These are phyloP conservation scores for Tolypocladium capitatum DNA, from an alignment of 2,329 filamentous ascomycete genomes.

Conservation along the genomic window DNA sequence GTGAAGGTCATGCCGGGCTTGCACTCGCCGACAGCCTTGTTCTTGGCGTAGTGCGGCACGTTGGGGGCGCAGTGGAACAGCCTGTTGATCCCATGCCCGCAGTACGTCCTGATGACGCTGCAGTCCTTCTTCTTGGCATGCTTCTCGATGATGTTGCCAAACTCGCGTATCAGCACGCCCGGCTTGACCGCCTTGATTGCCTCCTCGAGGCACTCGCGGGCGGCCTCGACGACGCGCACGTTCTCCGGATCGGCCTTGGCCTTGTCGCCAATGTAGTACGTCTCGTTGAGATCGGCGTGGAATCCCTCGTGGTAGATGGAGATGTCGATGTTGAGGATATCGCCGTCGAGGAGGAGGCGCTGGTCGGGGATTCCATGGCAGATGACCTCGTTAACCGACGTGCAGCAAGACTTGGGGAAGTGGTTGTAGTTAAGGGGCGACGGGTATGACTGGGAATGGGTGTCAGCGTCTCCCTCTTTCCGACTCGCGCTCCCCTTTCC, in stretches of 20 bases:
- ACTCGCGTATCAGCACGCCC: conserved; percentile 82
- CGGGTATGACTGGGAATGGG: conserved; percentile 63
- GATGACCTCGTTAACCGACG: conserved; percentile 91
- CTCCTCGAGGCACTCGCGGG: conserved; percentile 79
- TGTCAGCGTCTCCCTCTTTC: conserved; percentile 2
- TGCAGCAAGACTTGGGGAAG: conserved; percentile 97
- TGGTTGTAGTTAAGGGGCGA: conserved; percentile 90
- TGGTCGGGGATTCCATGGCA: conserved; percentile 97
- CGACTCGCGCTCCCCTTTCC: background rate
- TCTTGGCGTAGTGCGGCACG: conserved; percentile 94
- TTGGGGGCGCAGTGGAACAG: conserved; percentile 91
- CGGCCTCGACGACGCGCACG: conserved; percentile 80
- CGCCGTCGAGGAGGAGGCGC: conserved; percentile 73
- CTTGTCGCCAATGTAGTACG: conserved; percentile 91
- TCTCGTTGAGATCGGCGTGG: conserved; percentile 95
- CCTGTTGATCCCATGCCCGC: conserved; percentile 87
- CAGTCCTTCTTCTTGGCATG: conserved; percentile 75
- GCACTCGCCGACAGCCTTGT: conserved; percentile 88
- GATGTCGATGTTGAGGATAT: conserved; percentile 95
- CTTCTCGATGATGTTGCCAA: conserved; percentile 91
- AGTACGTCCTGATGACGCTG: conserved; percentile 90
- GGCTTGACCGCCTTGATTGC: conserved; percentile 89
- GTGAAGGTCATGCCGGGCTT: conserved; percentile 98
- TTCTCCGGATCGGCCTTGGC: conserved; percentile 72
- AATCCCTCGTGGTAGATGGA: conserved; percentile 89